Percentiles rank a stretch among this genome's conserved stretches.
phyloP scores from a whole-genome alignment of 768 basidiomycete genomes.

The Arthromyces matolae region DNA sequence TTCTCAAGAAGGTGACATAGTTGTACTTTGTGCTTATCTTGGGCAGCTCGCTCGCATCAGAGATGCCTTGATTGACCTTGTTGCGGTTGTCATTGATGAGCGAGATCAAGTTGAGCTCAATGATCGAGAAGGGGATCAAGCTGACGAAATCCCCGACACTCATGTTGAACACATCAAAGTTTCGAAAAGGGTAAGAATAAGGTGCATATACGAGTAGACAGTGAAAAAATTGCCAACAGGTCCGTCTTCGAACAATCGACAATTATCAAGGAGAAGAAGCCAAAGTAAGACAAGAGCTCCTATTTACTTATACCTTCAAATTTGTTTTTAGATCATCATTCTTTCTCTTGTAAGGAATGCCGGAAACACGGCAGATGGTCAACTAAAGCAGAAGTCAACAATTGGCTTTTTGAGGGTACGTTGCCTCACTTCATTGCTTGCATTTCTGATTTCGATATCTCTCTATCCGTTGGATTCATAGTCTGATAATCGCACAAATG shows the following conservation, averaged over 20 bases:
- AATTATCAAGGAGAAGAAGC: slow-evolving; percentile 79
- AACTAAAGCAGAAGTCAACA: slow-evolving; percentile 31
- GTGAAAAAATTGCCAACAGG: slow-evolving; percentile 30
- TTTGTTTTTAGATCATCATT: slow-evolving; percentile 51
- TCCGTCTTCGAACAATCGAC: slow-evolving; percentile 70
- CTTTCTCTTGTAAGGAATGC: slow-evolving; percentile 72
- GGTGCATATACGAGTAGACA: background rate
- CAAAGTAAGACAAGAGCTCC: slow-evolving; percentile 29
- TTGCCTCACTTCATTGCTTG: background rate
- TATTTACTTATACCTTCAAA: background rate
- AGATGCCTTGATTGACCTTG: slow-evolving; percentile 36
- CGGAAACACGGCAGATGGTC: slow-evolving; percentile 37
- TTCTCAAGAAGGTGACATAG: slow-evolving; percentile 44
- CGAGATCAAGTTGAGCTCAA: slow-evolving; percentile 60
- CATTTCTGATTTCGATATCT: background rate
- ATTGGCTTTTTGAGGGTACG: slow-evolving; percentile 76
- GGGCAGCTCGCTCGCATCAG: slow-evolving; percentile 41
- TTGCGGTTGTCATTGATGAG: slow-evolving; percentile 68
- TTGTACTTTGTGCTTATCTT: slow-evolving; percentile 45
- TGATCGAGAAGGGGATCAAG: slow-evolving; percentile 43
- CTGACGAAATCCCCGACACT: slow-evolving; percentile 17
- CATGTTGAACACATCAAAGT: slow-evolving; percentile 48
- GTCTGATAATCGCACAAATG: slow-evolving; percentile 56
- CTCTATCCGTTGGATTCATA: slow-evolving; percentile 20
- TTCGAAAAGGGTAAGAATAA: slow-evolving; percentile 43